A percentile compares a stretch with the other conserved stretches of the same genome.
Evolutionary conservation across 108 stramenopile genomes (phyloP).

Genomic region (Cyclotella sp.): DNA sequence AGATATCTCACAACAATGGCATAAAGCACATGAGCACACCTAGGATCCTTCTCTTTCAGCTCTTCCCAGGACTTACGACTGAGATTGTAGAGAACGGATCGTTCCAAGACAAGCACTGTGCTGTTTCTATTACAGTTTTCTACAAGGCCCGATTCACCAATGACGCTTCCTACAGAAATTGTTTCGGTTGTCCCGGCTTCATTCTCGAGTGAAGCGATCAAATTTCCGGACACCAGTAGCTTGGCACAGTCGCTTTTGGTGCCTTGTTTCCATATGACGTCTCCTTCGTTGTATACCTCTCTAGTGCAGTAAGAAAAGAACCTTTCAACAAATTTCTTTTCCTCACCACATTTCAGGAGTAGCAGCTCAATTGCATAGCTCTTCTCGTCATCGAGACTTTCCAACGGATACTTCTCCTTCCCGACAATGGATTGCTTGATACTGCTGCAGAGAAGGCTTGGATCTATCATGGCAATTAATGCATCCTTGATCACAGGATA

Average conservation of each 20-base stretch:
- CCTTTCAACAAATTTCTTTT: constrained; percentile 23
- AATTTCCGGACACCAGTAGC: constrained; percentile 56
- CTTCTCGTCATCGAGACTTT: constrained; percentile 30
- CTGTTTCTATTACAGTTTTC: constrained; percentile 27
- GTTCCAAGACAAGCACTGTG: constrained; percentile 27
- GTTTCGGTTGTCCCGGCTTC: constrained; percentile 54
- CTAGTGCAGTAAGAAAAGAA: constrained; percentile 56
- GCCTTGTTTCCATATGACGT: constrained; percentile 67
- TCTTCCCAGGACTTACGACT: constrained; percentile 20
- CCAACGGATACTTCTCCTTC: constrained; percentile 4
- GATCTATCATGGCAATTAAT: constrained; percentile 58
- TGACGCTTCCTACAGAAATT: constrained; percentile 39
- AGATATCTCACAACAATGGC: constrained; percentile 66
- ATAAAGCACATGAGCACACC: constrained; percentile 61
- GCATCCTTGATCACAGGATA: constrained; percentile 45
- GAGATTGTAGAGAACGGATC: constrained; percentile 23
- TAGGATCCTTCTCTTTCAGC: constrained; percentile 46
- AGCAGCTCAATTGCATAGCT: constrained; percentile 30
- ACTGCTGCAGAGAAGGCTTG: constrained; percentile 47
- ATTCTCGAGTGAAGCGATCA: constrained; percentile 41
- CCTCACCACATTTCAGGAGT: constrained; percentile 28
- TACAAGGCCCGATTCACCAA: constrained; percentile 39
- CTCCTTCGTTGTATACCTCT: constrained; percentile 57
- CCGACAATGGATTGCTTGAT: constrained; percentile 27
- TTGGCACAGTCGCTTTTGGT: constrained; percentile 65